Conservation (phyloP, 176 grass and related monocot genomes). For the Rhipidocladum racemiflorum region DNA sequence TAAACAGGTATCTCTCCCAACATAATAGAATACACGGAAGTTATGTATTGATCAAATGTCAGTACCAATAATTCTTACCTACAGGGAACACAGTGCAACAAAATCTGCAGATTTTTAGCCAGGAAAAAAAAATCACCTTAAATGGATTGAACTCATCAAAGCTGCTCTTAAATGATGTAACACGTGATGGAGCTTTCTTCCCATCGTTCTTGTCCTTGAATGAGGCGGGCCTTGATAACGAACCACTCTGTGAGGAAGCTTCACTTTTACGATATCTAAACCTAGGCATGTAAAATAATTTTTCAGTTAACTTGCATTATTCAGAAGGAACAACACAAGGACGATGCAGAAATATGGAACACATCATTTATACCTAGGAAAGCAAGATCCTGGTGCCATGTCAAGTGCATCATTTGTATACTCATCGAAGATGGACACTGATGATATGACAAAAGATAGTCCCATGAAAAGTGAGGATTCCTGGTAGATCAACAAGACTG, state of each 20-base stretch:
- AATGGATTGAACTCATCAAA: slow-evolving; percentile 89
- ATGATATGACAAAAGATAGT: slow-evolving; percentile 69
- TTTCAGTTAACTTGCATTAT: slow-evolving; percentile 17
- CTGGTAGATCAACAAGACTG: slow-evolving; percentile 42
- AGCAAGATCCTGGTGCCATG: slow-evolving; percentile 94
- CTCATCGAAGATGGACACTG: slow-evolving; percentile 84
- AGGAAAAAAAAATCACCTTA: slow-evolving; percentile 60
- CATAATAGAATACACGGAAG: slow-evolving; percentile 10
- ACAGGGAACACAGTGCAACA: background rate
- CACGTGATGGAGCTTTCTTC: slow-evolving; percentile 51
- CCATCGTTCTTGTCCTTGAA: slow-evolving; percentile 50
- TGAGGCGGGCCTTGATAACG: slow-evolving; percentile 52
- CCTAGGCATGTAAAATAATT: slow-evolving; percentile 5
- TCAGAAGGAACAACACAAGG: background rate
- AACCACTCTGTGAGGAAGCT: slow-evolving; percentile 17
- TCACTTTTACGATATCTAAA: slow-evolving; percentile 60
- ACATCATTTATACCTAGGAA: slow-evolving; percentile 58
- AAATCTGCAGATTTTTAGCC: background rate
- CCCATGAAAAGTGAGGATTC: slow-evolving; percentile 80
- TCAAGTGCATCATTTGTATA: slow-evolving; percentile 96
- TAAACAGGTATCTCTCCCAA: background rate
- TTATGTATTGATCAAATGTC: background rate
- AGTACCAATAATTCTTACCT: background rate
- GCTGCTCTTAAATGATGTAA: slow-evolving; percentile 79
- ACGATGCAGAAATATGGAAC: background rate